Conservation (phyloP, 306 rosid species). For the Lathyrus tuberosus region DNA sequence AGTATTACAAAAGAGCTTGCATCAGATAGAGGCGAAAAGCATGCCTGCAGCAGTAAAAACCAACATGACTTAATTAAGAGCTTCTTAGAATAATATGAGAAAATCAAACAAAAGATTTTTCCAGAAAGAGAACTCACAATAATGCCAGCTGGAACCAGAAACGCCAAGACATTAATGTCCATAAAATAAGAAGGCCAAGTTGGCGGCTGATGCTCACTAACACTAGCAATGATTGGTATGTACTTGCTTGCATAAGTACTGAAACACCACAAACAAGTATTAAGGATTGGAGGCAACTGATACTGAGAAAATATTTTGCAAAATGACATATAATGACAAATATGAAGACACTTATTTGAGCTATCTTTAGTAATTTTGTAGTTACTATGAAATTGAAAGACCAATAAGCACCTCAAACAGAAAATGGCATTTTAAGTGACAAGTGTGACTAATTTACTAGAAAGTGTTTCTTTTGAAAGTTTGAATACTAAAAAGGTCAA, state of each 20-base stretch:
- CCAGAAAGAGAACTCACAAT: constrained; percentile 58
- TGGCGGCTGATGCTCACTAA: constrained; percentile 99
- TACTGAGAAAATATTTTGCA: constrained; percentile 19
- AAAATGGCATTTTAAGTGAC: neutral
- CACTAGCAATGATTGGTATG: constrained; percentile 99
- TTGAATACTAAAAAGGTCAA: constrained; percentile 39
- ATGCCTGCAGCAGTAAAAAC: constrained; percentile 67
- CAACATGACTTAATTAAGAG: constrained; percentile 32
- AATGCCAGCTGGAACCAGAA: constrained; percentile 98
- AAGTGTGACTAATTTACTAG: constrained; percentile 10
- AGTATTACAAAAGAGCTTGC: constrained; percentile 93
- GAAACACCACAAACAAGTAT: constrained; percentile 43
- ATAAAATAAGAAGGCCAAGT: constrained; percentile 99
- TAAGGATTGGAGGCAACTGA: constrained; percentile 20
- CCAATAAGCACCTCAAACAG: constrained; percentile 36
- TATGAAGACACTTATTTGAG: constrained; percentile 8
- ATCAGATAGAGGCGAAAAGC: constrained; percentile 92
- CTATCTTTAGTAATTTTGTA: constrained; percentile 14
- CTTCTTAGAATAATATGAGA: constrained; percentile 4
- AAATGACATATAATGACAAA: constrained; percentile 22
- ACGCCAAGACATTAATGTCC: constrained; percentile 98
- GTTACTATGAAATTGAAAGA: constrained; percentile 27
- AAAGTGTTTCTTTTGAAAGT: constrained; percentile 12
- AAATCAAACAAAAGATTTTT: constrained; percentile 11
- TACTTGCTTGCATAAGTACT: constrained; percentile 99